phyloP scores from a whole-genome alignment of 1,284 basidiomycete species.

The Fomes fomentarius region DNA sequence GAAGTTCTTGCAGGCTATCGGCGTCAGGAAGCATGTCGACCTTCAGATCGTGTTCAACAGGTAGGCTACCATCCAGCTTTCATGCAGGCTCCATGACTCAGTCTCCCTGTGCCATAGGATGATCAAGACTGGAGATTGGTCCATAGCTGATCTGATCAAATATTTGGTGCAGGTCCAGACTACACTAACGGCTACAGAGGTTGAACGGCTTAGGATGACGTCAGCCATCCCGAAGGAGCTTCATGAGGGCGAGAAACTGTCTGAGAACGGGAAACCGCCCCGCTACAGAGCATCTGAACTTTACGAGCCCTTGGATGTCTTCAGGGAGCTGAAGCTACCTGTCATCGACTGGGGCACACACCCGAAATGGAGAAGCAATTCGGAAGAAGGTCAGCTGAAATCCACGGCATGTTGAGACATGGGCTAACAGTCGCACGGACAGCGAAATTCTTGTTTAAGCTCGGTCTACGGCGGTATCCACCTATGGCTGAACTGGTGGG shows the following conservation, averaged over 20 bases:
- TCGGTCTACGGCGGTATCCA: slow-evolving; percentile 81
- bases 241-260: slow-evolving; percentile 31
- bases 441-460: slow-evolving; percentile 84
- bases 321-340: slow-evolving; percentile 79
- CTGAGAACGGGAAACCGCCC: slow-evolving; percentile 36
- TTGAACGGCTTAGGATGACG: slow-evolving; percentile 77
- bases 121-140: slow-evolving; percentile 87
- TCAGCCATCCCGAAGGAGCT: slow-evolving; percentile 79
- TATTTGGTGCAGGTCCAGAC: slow-evolving; percentile 89
- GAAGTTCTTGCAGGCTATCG: slow-evolving; percentile 76
- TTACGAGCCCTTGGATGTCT: slow-evolving; percentile 83
- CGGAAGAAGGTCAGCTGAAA: slow-evolving; percentile 77
- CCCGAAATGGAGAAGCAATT: slow-evolving; percentile 76
- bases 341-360: slow-evolving; percentile 87
- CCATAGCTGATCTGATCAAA: slow-evolving; percentile 76
- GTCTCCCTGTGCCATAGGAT: slow-evolving; percentile 53
- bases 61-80: slow-evolving; percentile 44
- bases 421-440: neutral
- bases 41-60: slow-evolving; percentile 86
- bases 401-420: neutral
- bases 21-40: slow-evolving; percentile 91
- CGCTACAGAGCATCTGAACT: slow-evolving; percentile 72
- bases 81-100: too few relatives aligned
- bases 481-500: slow-evolving; percentile 68
- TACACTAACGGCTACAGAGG: slow-evolving; percentile 69